Evolutionary conservation across 2,329 filamentous ascomycete genomes (phyloP).

Genomic region (Aspergillus latus): DNA sequence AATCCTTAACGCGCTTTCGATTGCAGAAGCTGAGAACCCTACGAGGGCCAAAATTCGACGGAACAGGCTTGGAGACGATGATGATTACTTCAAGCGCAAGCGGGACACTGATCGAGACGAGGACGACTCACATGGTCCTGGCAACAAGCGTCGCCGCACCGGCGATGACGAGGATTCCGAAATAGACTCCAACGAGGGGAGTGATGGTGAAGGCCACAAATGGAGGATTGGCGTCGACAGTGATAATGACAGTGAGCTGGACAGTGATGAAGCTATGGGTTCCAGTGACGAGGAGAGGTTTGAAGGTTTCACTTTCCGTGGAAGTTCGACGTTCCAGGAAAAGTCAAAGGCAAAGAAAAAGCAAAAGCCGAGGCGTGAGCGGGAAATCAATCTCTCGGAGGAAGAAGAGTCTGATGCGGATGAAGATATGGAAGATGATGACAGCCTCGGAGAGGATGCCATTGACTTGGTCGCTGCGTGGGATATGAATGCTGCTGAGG

Average conservation of each 20-base stretch:
- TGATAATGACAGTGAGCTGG: conserved; percentile 67
- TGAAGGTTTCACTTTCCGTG: conserved; percentile 70
- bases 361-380: conserved; percentile 26
- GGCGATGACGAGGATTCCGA: conserved; percentile 47
- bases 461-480: conserved; percentile 63
- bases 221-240: conserved; percentile 75
- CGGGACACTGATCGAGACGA: conserved; percentile 33
- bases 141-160: conserved; percentile 48
- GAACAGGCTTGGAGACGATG: conserved; percentile 60
- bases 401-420: conserved; percentile 48
- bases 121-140: conserved; percentile 36
- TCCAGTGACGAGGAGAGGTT: conserved; percentile 85
- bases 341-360: conserved; percentile 34
- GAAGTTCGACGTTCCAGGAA: conserved; percentile 50
- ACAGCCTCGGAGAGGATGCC: conserved; percentile 59
- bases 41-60: conserved; percentile 55
- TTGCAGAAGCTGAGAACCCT: conserved; percentile 59
- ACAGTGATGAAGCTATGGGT: conserved; percentile 81
- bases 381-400: conserved; percentile 53
- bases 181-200: conserved; percentile 67
- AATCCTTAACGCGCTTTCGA: conserved; percentile 62
- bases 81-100: conserved; percentile 47
- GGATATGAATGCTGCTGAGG: conserved; percentile 51
- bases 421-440: conserved; percentile 52
- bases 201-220: conserved; percentile 80